Evolutionary conservation across 805 yeast genomes (phyloP).

Genomic region (Naumovozyma castellii): DNA sequence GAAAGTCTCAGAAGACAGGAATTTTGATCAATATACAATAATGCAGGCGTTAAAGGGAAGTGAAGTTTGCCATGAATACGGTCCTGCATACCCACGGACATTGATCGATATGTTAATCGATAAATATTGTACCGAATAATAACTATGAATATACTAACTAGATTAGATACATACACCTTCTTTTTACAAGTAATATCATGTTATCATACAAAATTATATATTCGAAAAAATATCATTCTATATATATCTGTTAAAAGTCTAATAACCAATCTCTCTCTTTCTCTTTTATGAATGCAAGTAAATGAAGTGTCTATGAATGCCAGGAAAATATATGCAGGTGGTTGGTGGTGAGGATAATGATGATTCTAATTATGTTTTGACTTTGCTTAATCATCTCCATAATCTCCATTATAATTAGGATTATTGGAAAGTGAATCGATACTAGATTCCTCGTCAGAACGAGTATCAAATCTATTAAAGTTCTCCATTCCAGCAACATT

Average conservation of each 20-base stretch:
- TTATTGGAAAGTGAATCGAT: background rate
- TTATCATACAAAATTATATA: no score
- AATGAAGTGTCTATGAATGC: background rate
- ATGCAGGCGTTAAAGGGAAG: constrained; percentile 53
- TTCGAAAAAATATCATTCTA: no score
- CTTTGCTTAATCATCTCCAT: background rate
- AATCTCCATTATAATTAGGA: background rate
- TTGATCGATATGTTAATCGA: constrained; percentile 12
- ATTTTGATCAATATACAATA: constrained; percentile 46
- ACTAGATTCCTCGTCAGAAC: background rate
- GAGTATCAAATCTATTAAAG: constrained; percentile 12
- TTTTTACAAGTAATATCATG: no score
- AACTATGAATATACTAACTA: background rate
- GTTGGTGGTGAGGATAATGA: no score
- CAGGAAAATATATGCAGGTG: no score
- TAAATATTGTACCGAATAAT: background rate
- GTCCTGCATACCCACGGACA: constrained; percentile 31
- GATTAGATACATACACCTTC: no score
- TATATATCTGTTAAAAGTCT: no score
- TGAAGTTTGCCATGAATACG: constrained; percentile 71
- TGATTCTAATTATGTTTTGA: no score
- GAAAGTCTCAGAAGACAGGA: constrained; percentile 37
- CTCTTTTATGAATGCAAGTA: no score
- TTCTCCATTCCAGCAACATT: constrained; percentile 39
- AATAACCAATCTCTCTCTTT: no score